Conservation (phyloP, 192 early-diverging fungal species). For the Endogone sp. region DNA sequence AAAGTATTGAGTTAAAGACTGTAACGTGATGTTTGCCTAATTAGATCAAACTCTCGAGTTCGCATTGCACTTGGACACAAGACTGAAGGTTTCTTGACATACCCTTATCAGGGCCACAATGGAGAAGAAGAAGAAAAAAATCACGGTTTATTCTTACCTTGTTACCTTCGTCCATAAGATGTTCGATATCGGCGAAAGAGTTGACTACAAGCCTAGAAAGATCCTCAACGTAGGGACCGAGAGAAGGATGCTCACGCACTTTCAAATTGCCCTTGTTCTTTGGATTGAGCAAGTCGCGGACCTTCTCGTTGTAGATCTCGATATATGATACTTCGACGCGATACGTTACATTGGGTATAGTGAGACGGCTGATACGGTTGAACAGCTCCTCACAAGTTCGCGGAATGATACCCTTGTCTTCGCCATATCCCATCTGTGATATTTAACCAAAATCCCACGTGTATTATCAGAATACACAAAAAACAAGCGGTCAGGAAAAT, state of each 20-base stretch:
- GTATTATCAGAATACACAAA: slow-evolving; percentile 7
- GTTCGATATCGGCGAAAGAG: slow-evolving; percentile 63
- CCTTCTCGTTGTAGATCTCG: slow-evolving; percentile 89
- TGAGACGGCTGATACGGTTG: slow-evolving; percentile 45
- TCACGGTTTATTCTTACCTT: slow-evolving; percentile 42
- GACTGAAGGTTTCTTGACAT: too few species aligned
- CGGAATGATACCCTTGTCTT: slow-evolving; percentile 85
- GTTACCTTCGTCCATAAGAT: slow-evolving; percentile 79
- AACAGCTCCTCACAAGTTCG: slow-evolving; percentile 81
- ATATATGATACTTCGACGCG: slow-evolving; percentile 84
- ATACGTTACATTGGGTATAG: slow-evolving; percentile 42
- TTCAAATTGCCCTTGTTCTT: slow-evolving; percentile 70
- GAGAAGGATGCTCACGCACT: slow-evolving; percentile 75
- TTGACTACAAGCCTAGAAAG: slow-evolving; percentile 79
- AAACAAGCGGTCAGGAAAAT: not conserved
- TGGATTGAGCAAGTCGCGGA: slow-evolving; percentile 78
- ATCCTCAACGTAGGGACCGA: slow-evolving; percentile 91
- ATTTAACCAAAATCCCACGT: not conserved
- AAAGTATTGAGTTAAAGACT: too few species aligned
- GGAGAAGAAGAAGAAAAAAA: too few species aligned
- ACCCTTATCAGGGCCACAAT: too few species aligned
- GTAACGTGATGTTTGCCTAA: not conserved
- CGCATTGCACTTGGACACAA: too few species aligned
- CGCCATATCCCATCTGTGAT: slow-evolving; percentile 62
- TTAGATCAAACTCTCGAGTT: too few species aligned